Base-by-base conservation (phyloP, 148 eudicot genomes). In the Amaranthus palmeri region DNA sequence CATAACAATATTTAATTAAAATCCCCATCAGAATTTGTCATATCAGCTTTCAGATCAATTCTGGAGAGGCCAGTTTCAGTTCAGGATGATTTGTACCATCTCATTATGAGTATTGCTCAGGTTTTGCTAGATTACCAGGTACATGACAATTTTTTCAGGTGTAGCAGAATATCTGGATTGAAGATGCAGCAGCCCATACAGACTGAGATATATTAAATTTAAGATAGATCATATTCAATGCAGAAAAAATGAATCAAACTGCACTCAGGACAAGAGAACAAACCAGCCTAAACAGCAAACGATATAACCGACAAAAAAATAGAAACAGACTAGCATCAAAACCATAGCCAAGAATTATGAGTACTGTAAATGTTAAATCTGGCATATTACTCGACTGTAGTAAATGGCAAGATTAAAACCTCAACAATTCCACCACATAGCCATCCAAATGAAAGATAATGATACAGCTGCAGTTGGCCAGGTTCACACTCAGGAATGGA, bases 381-480 rank as follows among this genome's bases (percentile, higher is more conserved):
- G 36, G 12, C 49, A 43, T 4, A 62, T 13, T 13, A 4, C 17
- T 10, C 62, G 59, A 50, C 15, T 44, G 61, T 8, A 42, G 64
- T 44, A 58, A 36, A 66, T 13, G 49, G 53, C 49, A 49, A 54
- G 57, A 9, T 41, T 50, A 50, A 53, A 69, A 95, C 99, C 99
- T 95, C 99, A 69, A 92, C 82, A 74, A 91, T 86, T 54, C 96
- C 97, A 18, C 97, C 99, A 86, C 97, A 91, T 46, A 95, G 79
- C 97, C 97, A 95, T 57, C 99, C 97, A 86, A 84, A 95, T 58
- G 99, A 95, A 43, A 91, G 81, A 83, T 91, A 87, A 76, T 95
- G 99, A 84, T 95, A 95, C 71, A 89, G 71, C 77, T 91, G 99
- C 77, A 88, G 82, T 58, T 74, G 75, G 43, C 99, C 99, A 62